Evolutionary conservation across 2,329 filamentous ascomycete species (phyloP).

Genomic region (Aschersonia sp.): DNA sequence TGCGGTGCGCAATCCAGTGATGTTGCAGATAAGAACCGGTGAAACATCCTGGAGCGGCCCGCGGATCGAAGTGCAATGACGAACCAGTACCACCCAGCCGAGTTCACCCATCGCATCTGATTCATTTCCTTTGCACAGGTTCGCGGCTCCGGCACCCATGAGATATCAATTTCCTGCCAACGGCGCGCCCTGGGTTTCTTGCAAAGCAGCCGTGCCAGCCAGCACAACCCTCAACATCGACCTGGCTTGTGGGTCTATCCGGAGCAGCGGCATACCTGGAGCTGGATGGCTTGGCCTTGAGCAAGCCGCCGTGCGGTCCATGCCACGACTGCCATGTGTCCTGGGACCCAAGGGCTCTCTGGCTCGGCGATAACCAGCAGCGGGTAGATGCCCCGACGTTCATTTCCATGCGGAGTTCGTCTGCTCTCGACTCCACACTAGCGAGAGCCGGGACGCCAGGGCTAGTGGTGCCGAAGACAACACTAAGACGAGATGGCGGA

Average conservation of each 20-base stretch:
- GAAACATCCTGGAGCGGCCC: background rate
- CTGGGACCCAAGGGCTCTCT: slow-evolving; percentile 1
- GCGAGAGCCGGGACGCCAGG: background rate
- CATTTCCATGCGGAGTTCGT: background rate
- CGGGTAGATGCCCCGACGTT: background rate
- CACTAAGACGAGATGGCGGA: background rate
- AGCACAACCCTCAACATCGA: too few species aligned
- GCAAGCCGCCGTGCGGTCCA: background rate
- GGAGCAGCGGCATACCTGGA: background rate
- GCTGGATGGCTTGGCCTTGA: background rate
- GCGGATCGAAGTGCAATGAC: background rate
- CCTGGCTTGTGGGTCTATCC: background rate
- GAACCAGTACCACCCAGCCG: background rate
- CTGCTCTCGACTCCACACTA: background rate
- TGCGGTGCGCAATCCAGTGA: background rate
- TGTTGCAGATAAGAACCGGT: background rate
- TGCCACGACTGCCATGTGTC: background rate
- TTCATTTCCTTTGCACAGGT: too few species aligned
- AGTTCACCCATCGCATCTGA: background rate
- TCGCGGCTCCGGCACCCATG: background rate
- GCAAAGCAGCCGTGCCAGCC: background rate
- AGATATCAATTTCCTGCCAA: background rate
- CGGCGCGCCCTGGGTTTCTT: background rate
- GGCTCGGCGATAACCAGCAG: slow-evolving; percentile 1
- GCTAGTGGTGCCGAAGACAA: background rate